These are phyloP conservation scores for Thermoascus crustaceus DNA, from an alignment of 2,329 filamentous ascomycete genomes.

Conservation along the genomic window DNA sequence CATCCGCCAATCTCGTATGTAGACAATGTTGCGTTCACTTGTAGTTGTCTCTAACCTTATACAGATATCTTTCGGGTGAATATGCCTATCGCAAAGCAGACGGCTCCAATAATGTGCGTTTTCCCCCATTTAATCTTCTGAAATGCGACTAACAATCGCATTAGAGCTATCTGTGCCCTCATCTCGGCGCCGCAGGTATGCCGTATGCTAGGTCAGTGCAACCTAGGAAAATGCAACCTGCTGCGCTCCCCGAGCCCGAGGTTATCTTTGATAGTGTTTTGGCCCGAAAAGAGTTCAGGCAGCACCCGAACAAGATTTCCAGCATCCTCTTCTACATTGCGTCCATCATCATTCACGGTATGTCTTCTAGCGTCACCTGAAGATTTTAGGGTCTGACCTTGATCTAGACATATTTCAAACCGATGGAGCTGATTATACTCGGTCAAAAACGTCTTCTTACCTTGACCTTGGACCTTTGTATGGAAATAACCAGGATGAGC, in stretches of 20 bases:
- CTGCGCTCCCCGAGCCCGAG: conserved; percentile 55
- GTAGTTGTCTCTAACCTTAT: not conserved
- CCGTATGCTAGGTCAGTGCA: conserved; percentile 62
- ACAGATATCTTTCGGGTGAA: conserved; percentile 31
- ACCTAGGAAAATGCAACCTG: conserved; percentile 48
- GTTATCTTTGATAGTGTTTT: conserved; percentile 61
- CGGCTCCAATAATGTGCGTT: conserved; percentile 35
- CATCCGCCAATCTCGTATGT: conserved; percentile 46
- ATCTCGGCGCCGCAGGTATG: conserved; percentile 57
- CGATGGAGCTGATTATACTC: conserved; percentile 53
- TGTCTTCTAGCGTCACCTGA: conserved; percentile 2
- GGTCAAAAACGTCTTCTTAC: conserved; percentile 63
- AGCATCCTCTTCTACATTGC: conserved; percentile 69
- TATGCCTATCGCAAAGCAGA: conserved; percentile 26
- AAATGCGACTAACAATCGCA: conserved; percentile 30
- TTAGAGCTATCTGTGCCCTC: conserved; percentile 54
- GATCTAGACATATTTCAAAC: conserved; percentile 56
- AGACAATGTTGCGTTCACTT: conserved; percentile 7
- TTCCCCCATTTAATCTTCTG: conserved; percentile 18
- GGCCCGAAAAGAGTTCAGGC: conserved; percentile 52
- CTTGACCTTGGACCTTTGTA: conserved; percentile 67
- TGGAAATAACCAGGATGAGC: conserved; percentile 56
- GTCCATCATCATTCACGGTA: conserved; percentile 55
- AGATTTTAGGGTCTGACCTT: conserved; percentile 11
- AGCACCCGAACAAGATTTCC: conserved; percentile 65